Evolutionary conservation across 768 basidiomycete species (phyloP).

Genomic region (Sarcomyxa edulis): DNA sequence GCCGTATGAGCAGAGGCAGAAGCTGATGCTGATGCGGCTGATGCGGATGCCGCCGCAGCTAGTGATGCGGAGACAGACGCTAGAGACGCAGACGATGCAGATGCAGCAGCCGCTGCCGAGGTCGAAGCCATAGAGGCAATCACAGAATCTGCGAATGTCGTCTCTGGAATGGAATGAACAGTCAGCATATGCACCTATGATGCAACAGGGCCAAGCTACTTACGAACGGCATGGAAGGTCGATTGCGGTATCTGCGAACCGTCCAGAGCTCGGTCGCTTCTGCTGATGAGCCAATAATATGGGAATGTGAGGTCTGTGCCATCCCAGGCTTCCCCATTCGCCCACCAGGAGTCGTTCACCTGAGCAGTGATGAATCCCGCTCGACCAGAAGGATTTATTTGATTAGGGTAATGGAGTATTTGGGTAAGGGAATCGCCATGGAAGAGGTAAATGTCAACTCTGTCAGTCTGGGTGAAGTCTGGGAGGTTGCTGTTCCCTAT

Average conservation of each 20-base stretch:
- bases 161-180: conserved; percentile 41
- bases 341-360: conserved; percentile 78
- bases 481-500: conserved; percentile 76
- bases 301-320: conserved; percentile 56
- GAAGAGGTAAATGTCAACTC: conserved; percentile 74
- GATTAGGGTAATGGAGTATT: conserved; percentile 38
- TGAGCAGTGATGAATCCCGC: conserved; percentile 48
- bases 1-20: conserved; percentile 19
- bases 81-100: conserved; percentile 25
- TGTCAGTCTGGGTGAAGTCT: conserved; percentile 52
- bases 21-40: conserved; percentile 31
- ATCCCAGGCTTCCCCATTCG: conserved; percentile 45
- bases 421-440: conserved; percentile 59
- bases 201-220: conserved; percentile 27
- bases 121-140: conserved; percentile 49
- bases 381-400: conserved; percentile 41
- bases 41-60: conserved; percentile 40
- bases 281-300: conserved; percentile 77
- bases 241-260: conserved; percentile 60
- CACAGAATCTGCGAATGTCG: conserved; percentile 69
- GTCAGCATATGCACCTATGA: conserved; percentile 2
- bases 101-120: conserved; percentile 23
- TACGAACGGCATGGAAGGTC: conserved; percentile 77
- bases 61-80: conserved; percentile 33
- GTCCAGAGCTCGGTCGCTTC: conserved; percentile 46